Evolutionary conservation across 179 eudicot species (phyloP), one percentile per base, ranked within the genome.

Genomic region (Spinacia oleracea): DNA sequence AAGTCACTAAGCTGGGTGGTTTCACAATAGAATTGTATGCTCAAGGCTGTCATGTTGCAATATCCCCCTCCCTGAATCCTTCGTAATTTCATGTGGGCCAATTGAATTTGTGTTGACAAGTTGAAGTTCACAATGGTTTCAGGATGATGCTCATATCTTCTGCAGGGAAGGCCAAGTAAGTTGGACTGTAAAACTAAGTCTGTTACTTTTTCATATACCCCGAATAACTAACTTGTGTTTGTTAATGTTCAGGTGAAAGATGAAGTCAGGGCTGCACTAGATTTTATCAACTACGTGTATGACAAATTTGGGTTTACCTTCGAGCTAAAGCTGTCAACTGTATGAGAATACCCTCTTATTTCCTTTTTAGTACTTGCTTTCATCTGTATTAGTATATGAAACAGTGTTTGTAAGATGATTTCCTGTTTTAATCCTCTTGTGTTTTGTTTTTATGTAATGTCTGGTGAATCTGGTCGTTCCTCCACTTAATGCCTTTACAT

Each of bases 191-290:
- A n/a, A 32, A 40, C 5, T 18, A 53, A 46, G 21, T 34, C 60
- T 38, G 40, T 46, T 51, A 27, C 34, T 58, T 42, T 10, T 45
- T 25, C n/a, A 56, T 69, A 56, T 70, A 51, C 10, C 51, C 42
- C 14, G 58, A 48, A 65, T 69, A 43, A 73, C 53, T 70, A 11
- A 64, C 80, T 55, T 77, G 69, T 38, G 74, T 38, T 38, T 42
- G 79, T 75, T 34, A 25, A 56, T 80, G 64, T 81, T 64, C 95
- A 95, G 98, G 20, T 14, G 53, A 15, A 48, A 11, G 18, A 48
- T 48, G 53, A 48, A 2, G 53, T 48, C 10, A 45, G 6, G 48
- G 8, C 9, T 45, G 48, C 8, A 45, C 6, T 45, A 45, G 48
- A 10, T 3, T 45, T 45, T 45, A 45, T 6, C 12, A 10, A 45